Evolutionary conservation across 345 rosid genomes (phyloP).

Genomic region (Anacardium occidentale): DNA sequence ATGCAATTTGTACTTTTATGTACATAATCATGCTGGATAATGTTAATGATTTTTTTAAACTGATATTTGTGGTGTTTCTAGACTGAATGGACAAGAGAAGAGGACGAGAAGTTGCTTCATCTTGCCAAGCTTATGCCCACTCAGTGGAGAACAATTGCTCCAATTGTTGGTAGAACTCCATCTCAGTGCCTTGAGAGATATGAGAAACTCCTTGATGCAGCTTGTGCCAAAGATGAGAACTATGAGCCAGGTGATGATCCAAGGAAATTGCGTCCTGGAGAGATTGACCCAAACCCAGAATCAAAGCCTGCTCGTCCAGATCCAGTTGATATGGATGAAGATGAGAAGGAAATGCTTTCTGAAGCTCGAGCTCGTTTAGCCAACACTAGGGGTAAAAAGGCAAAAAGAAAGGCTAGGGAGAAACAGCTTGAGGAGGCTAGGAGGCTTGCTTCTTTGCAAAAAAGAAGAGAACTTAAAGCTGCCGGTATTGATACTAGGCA

Average conservation of each 20-base stretch:
- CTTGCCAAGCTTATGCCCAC: conserved; percentile 99
- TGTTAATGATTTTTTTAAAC: neutral
- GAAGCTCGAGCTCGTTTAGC: conserved; percentile 97
- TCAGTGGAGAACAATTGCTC: conserved; percentile 99
- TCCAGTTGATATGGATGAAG: conserved; percentile 99
- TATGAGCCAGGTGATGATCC: conserved; percentile 97
- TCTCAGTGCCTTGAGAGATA: conserved; percentile 98
- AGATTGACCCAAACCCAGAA: conserved; percentile 97
- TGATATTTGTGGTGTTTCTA: conserved; percentile 28
- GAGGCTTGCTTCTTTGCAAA: conserved; percentile 98
- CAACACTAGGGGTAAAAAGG: conserved; percentile 96
- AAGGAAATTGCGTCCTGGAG: conserved; percentile 93
- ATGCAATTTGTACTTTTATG: too few relatives aligned
- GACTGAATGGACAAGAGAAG: conserved; percentile 99
- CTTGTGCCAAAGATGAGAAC: conserved; percentile 93
- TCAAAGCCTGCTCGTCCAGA: conserved; percentile 99
- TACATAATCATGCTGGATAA: neutral
- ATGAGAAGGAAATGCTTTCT: conserved; percentile 99
- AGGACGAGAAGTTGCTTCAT: conserved; percentile 98
- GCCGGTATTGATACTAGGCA: conserved; percentile 90
- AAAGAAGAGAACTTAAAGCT: conserved; percentile 95
- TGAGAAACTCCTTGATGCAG: conserved; percentile 96
- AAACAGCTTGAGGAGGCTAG: conserved; percentile 98
- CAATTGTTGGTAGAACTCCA: conserved; percentile 98
- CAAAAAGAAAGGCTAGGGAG: conserved; percentile 97